phyloP scores from a whole-genome alignment of 495 filamentous ascomycete genomes.

The Rhypophila decipiens region DNA sequence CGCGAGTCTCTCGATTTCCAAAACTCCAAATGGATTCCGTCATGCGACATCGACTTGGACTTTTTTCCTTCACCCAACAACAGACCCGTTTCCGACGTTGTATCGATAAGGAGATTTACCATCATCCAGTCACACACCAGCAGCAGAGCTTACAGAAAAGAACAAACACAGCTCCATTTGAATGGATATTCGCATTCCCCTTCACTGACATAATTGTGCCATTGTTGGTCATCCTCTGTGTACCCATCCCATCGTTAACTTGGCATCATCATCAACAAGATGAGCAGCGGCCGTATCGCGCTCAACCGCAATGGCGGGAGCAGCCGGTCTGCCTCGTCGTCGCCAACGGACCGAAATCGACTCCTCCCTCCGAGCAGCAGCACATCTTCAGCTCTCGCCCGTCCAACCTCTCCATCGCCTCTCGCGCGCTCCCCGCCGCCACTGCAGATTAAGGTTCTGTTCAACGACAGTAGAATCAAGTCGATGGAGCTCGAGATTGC shows the following conservation, averaged over 20 bases:
- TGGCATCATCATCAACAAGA: slow-evolving; percentile 5
- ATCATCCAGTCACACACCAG: too few species aligned
- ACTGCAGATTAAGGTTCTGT: slow-evolving; percentile 81
- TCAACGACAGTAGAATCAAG: too few species aligned
- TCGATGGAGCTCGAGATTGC: slow-evolving; percentile 71
- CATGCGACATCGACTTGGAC: neutral
- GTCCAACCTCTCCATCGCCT: slow-evolving; percentile 59
- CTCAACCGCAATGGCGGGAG: slow-evolving; percentile 2
- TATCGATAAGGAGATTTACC: too few species aligned
- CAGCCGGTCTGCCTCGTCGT: slow-evolving; percentile 14
- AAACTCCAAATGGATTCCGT: neutral
- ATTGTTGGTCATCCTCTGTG: neutral
- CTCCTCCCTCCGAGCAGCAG: neutral
- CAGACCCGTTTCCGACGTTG: too few species aligned
- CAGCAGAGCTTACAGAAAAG: too few species aligned
- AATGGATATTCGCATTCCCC: neutral
- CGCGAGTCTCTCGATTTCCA: too few species aligned
- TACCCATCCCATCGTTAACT: neutral
- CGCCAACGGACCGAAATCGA: slow-evolving; percentile 8
- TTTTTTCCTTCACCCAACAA: neutral
- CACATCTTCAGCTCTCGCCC: slow-evolving; percentile 3
- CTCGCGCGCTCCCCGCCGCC: slow-evolving; percentile 80
- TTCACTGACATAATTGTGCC: neutral
- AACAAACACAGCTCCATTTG: neutral
- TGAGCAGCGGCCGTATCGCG: slow-evolving; percentile 7